Base-by-base conservation (phyloP, 495 filamentous ascomycete genomes). In the Lasiosphaeria miniovina region DNA sequence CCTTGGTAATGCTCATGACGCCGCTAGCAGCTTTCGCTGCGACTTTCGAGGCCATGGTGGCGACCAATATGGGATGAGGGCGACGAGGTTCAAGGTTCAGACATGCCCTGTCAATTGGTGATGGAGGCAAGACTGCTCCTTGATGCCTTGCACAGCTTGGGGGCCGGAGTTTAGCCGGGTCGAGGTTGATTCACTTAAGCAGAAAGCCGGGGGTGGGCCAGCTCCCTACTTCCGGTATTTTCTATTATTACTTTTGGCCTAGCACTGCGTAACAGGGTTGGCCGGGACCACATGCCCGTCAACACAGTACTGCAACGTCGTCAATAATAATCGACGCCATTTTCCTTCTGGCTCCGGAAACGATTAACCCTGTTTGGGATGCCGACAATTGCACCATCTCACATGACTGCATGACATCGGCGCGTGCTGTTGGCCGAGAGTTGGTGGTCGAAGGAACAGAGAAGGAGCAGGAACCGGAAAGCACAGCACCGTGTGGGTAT, bases 1-100 rank as follows among this genome's bases (percentile, higher is more conserved):
- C 82, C 68, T 79, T 75, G 61, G 68, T 62, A 62, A 84, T 75
- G 61, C 66, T 74, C 60, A 82, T 64, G 35, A 75, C 76, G 62
- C 73, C 70, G 49, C 69, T 73, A 11, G 73, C 79, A 66, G 73
- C 75, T 67, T 81, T 83, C 17, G 75, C 75, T 66, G 72, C 80
- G 64, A 69, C 77, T 67, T 82, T 80, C 52, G 82, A 81, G 53
- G 82, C 80, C 82, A 84, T 84, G 61, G 58, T 76, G 69, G 63
- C 72, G 57, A 58, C 48, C 48, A 40, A 52, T 31, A 31, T 40
- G 32, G 45, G 41, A 54, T 33, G 33, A 11, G 45, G 51, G 32
- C 34, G 43, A 43, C 43, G 35, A 34, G 11, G 31, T 17, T 15
- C 14, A 36, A 53, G 32, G 34, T 53, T 8, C 11, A 11, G 51